Percentiles rank a stretch among this genome's conserved stretches.
Conservation (phyloP, 2,329 filamentous ascomycete genomes). For the Pseudogymnoascus sp. region DNA sequence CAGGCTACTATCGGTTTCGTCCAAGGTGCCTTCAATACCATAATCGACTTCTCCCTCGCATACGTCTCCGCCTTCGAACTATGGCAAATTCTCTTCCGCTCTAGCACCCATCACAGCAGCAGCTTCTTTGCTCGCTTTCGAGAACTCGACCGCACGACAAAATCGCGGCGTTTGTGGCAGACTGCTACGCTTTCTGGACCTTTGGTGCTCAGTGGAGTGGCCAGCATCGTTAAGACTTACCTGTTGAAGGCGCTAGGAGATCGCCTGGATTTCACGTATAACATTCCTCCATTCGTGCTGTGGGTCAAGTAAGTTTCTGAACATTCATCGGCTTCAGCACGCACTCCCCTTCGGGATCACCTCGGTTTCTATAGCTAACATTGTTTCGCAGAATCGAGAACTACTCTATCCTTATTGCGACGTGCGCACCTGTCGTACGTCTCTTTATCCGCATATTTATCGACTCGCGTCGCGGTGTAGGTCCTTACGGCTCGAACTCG, state of each 20-base stretch:
- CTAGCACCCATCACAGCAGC: slow-evolving; percentile 24
- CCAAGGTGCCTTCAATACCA: slow-evolving; percentile 34
- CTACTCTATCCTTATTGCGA: slow-evolving; percentile 33
- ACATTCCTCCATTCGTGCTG: slow-evolving; percentile 32
- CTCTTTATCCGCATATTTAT: slow-evolving; percentile 31
- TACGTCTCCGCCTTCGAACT: slow-evolving; percentile 31
- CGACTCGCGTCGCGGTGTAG: slow-evolving; percentile 20
- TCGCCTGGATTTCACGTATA: slow-evolving; percentile 32
- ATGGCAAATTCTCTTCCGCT: slow-evolving; percentile 33
- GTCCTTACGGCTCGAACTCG: slow-evolving; percentile 13
- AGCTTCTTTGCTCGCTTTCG: slow-evolving; percentile 28
- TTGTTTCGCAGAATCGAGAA: slow-evolving; percentile 31
- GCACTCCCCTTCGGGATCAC: background rate
- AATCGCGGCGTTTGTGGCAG: slow-evolving; percentile 33
- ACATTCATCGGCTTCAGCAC: background rate
- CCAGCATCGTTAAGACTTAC: slow-evolving; percentile 35
- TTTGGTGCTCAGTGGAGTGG: slow-evolving; percentile 31
- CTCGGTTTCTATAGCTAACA: background rate
- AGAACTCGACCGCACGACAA: slow-evolving; percentile 28
- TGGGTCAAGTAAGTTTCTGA: slow-evolving; percentile 33
- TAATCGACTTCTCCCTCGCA: slow-evolving; percentile 32
- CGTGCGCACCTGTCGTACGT: slow-evolving; percentile 31
- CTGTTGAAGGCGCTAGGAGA: slow-evolving; percentile 33
- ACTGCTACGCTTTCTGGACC: slow-evolving; percentile 32
- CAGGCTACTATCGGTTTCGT: slow-evolving; percentile 34